phyloP scores from a whole-genome alignment of 2,329 filamentous ascomycete genomes.

The Aureobasidium pullulans region DNA sequence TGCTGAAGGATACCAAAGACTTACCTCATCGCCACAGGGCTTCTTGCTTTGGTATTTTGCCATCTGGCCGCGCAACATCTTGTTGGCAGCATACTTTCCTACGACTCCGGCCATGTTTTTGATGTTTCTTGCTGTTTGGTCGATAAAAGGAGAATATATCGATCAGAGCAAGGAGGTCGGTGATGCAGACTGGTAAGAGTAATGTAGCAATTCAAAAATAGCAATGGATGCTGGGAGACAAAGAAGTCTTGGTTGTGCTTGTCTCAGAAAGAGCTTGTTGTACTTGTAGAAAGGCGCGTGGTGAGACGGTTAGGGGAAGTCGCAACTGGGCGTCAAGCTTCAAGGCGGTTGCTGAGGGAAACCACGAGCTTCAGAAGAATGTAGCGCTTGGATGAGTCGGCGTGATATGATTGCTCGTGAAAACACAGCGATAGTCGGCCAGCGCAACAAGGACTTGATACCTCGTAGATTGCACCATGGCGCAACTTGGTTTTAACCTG shows the following conservation, averaged over 20 bases:
- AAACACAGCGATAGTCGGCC: background rate
- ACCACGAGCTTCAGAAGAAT: conserved; percentile 4
- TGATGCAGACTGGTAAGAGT: background rate
- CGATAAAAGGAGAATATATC: background rate
- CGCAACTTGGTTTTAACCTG: conserved; percentile 5
- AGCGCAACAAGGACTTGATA: background rate
- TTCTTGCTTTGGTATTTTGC: conserved; percentile 40
- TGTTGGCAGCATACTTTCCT: conserved; percentile 44
- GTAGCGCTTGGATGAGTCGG: background rate
- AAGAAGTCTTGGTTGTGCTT: background rate
- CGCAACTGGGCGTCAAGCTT: conserved; percentile 8
- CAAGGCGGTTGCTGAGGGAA: conserved; percentile 7
- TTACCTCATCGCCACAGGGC: conserved; percentile 34
- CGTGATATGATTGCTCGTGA: background rate
- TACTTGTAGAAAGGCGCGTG: conserved; percentile 1
- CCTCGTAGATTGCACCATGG: background rate
- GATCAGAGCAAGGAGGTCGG: background rate
- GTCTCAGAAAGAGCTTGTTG: background rate
- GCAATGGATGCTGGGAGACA: background rate
- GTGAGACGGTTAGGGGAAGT: background rate
- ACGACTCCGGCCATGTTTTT: conserved; percentile 37
- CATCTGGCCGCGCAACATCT: conserved; percentile 41
- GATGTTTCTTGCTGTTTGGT: background rate
- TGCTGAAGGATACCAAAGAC: conserved; percentile 16
- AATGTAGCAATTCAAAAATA: background rate